Base-by-base conservation (phyloP, 2,329 filamentous ascomycete species). In the Colletotrichum australisinense region DNA sequence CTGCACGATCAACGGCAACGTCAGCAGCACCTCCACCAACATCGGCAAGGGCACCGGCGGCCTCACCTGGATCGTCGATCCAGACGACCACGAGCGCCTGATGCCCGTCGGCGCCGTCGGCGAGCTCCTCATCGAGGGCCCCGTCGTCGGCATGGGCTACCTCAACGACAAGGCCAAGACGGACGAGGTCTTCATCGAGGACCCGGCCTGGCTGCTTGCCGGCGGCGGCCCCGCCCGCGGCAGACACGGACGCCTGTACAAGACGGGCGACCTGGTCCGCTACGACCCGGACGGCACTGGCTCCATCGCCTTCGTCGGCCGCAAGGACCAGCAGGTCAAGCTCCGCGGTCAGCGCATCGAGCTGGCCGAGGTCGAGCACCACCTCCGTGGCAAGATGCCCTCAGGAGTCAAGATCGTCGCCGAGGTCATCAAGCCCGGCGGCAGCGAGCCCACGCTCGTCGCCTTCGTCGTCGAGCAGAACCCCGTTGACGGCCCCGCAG, bases 271-370 rank as follows among this genome's bases (percentile, higher is more conserved):
- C 74, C 81, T 92, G 1, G 90, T 88, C 1, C 84, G 83, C 30
- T 90, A 91, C 67, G 84, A 88, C 56, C 79, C 81, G 0, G 86
- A 91, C 63, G 86, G 87, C 1, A 86, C 89, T 46, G 88, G 88
- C 0, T 85, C 84, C 7, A 86, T 92, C 52, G 80, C 87, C 9
- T 91, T 90, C 73, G 83, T 92, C 52, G 91, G 91, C 19, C 86
- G 92, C 62, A 92, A 91, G 76, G 92, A 93, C 76, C 88, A 88
- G n/a, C 91, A 92, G 79, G 88, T 93, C 67, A 94, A 94, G 81
- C 82, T 93, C 32, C 85, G 87, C 12, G 93, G 93, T 30, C 92
- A 90, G 75, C 84, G 92, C 67, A 88, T 93, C 64, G 93, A 92
- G 80, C 84, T 91, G 24, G 84, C 85, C 1, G 87, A 89, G 75